These are phyloP conservation scores for Myxozyma udenii DNA, from an alignment of 805 yeast genomes.

Conservation along the genomic window DNA sequence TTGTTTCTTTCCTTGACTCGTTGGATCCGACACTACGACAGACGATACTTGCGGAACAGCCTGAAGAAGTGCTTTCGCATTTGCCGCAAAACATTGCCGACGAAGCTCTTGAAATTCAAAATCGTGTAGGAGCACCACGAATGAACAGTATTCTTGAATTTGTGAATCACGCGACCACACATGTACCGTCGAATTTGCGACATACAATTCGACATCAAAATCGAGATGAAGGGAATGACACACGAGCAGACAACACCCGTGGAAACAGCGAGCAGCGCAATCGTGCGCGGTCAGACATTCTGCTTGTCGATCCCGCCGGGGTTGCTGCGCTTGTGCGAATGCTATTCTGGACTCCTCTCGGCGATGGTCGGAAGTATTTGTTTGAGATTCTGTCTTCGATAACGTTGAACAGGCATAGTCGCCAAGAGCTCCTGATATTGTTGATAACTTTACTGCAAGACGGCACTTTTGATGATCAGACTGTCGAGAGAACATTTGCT, in stretches of 20 bases:
- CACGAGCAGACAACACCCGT: no score
- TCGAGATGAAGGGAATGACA: no score
- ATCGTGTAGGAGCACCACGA: constrained; percentile 3
- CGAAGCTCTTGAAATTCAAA: constrained; percentile 36
- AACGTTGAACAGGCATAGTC: constrained; percentile 72
- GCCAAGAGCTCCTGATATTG: constrained; percentile 69
- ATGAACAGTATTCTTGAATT: no score
- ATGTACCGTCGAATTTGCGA: no score
- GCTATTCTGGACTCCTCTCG: constrained; percentile 67
- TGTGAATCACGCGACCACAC: no score
- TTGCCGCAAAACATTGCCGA: constrained; percentile 37
- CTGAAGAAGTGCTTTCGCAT: constrained; percentile 34
- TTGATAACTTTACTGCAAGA: constrained; percentile 70
- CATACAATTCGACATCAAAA: no score
- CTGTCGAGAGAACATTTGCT: constrained; percentile 60
- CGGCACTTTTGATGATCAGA: constrained; percentile 58
- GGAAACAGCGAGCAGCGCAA: constrained; percentile 39
- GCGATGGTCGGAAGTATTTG: constrained; percentile 55
- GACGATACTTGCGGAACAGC: constrained; percentile 37
- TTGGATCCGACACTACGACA: constrained; percentile 38
- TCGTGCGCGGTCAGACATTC: constrained; percentile 45
- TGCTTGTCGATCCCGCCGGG: constrained; percentile 72
- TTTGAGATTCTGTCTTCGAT: constrained; percentile 64
- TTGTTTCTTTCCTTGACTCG: constrained; percentile 36
- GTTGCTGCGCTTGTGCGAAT: constrained; percentile 68